Evolutionary conservation across 331 rosid species (phyloP).

Genomic region (Acacia pycnantha): DNA sequence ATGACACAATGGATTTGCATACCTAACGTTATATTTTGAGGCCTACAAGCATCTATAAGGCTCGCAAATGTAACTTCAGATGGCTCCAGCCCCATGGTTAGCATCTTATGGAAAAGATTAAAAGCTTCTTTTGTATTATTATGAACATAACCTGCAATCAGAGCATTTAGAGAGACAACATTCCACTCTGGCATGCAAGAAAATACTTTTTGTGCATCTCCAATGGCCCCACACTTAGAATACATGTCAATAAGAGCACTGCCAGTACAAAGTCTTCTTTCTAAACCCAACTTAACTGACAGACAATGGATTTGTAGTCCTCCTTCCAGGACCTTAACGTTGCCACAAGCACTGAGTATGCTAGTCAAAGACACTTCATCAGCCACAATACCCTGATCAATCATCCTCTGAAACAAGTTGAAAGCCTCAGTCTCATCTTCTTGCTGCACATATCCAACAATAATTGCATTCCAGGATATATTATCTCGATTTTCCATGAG

Average conservation of each 20-base stretch:
- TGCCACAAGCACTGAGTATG: slow-evolving; percentile 86
- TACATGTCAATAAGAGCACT: slow-evolving; percentile 93
- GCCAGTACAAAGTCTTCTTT: slow-evolving; percentile 68
- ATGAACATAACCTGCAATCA: slow-evolving; percentile 71
- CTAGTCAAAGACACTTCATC: slow-evolving; percentile 90
- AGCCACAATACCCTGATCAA: slow-evolving; percentile 48
- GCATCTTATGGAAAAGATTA: slow-evolving; percentile 59
- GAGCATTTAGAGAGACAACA: slow-evolving; percentile 69
- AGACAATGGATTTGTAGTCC: slow-evolving; percentile 78
- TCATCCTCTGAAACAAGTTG: slow-evolving; percentile 72
- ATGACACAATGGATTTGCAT: slow-evolving; percentile 66
- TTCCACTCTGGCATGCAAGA: slow-evolving; percentile 60
- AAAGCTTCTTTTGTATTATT: slow-evolving; percentile 55
- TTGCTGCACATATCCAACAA: slow-evolving; percentile 84
- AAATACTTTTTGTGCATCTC: slow-evolving; percentile 52
- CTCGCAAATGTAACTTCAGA: slow-evolving; percentile 73
- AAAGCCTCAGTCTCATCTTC: slow-evolving; percentile 63
- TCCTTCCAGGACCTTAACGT: slow-evolving; percentile 41
- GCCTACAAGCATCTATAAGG: slow-evolving; percentile 71
- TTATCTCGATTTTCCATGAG: slow-evolving; percentile 60
- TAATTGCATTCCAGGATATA: slow-evolving; percentile 90
- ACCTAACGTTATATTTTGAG: slow-evolving; percentile 51
- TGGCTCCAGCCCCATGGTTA: slow-evolving; percentile 53
- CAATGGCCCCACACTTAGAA: slow-evolving; percentile 60
- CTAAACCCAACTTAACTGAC: slow-evolving; percentile 70